These are phyloP conservation scores for Colletotrichum tabaci DNA, from an alignment of 2,329 filamentous ascomycete species.

Conservation along the genomic window DNA sequence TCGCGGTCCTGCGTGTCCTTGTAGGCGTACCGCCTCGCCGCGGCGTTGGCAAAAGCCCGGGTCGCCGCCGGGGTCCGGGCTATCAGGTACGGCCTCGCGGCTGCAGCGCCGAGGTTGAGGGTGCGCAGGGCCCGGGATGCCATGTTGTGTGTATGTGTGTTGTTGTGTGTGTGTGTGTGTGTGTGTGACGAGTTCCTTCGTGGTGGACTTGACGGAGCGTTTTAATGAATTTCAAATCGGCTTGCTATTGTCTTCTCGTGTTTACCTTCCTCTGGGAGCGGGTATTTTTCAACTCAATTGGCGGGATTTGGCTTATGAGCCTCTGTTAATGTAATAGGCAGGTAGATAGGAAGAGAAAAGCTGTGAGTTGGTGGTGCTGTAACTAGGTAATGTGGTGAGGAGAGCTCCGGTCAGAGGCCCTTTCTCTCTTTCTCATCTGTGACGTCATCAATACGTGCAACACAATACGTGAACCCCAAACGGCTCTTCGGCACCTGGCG, in stretches of 20 bases:
- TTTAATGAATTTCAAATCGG: no score
- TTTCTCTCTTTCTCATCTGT: not conserved
- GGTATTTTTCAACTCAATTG: not conserved
- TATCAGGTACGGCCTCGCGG: not conserved
- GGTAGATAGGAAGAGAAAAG: not conserved
- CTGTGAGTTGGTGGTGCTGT: not conserved
- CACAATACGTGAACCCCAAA: not conserved
- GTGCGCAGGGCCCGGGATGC: slow-evolving; percentile 27
- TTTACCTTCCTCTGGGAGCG: no score
- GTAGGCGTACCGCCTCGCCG: slow-evolving; percentile 53
- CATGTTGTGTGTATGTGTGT: slow-evolving; percentile 27
- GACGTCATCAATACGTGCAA: slow-evolving; percentile 39
- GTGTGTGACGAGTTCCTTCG: no score
- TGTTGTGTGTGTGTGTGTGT: not conserved
- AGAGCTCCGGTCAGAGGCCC: slow-evolving; percentile 9
- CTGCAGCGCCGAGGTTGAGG: slow-evolving; percentile 17
- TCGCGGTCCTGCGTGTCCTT: slow-evolving; percentile 72
- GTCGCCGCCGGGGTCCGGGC: slow-evolving; percentile 31
- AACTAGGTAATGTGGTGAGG: not conserved
- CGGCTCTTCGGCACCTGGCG: slow-evolving; percentile 14
- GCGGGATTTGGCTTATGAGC: no score
- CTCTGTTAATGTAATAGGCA: not conserved
- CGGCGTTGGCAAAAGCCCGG: slow-evolving; percentile 53
- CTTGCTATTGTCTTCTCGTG: no score
- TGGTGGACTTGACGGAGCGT: no score